A percentile compares a stretch with the other conserved stretches of the same genome.
Conservation (phyloP, 1,284 basidiomycete species). For the Cystobasidium slooffiae region DNA sequence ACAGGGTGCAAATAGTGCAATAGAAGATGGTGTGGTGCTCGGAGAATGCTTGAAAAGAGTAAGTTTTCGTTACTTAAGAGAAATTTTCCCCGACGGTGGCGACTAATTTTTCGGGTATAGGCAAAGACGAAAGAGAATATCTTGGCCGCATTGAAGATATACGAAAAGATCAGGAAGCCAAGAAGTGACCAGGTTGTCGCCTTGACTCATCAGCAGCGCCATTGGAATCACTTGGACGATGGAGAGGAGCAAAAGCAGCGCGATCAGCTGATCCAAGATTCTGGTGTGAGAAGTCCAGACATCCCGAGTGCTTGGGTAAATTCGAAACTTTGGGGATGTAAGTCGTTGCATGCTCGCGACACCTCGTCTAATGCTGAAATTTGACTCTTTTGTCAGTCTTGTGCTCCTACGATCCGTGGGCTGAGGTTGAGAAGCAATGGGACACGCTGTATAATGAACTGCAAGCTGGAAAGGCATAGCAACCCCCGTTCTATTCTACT, state of each 20-base stretch:
- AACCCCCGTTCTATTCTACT: not conserved
- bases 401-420: slow-evolving; percentile 31
- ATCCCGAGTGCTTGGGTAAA: slow-evolving; percentile 39
- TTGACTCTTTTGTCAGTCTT: slow-evolving; percentile 1
- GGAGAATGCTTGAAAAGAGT: slow-evolving; percentile 39
- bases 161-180: slow-evolving; percentile 37
- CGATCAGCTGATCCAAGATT: slow-evolving; percentile 23
- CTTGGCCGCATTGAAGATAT: slow-evolving; percentile 24
- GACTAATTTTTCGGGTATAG: slow-evolving; percentile 2
- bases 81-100: not conserved
- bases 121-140: slow-evolving; percentile 22
- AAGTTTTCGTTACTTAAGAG: not conserved
- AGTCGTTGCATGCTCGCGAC: not conserved
- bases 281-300: slow-evolving; percentile 17
- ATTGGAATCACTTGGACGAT: slow-evolving; percentile 37
- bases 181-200: slow-evolving; percentile 34
- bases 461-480: not conserved
- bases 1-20: slow-evolving; percentile 41
- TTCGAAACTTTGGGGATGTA: slow-evolving; percentile 36
- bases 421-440: slow-evolving; percentile 29
- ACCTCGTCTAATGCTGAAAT: not conserved
- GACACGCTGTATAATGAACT: not conserved
- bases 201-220: slow-evolving; percentile 36
- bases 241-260: slow-evolving; percentile 40
- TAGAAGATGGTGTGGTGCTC: slow-evolving; percentile 42